phyloP scores from a whole-genome alignment of 768 basidiomycete species.

The Gautieria morchelliformis region DNA sequence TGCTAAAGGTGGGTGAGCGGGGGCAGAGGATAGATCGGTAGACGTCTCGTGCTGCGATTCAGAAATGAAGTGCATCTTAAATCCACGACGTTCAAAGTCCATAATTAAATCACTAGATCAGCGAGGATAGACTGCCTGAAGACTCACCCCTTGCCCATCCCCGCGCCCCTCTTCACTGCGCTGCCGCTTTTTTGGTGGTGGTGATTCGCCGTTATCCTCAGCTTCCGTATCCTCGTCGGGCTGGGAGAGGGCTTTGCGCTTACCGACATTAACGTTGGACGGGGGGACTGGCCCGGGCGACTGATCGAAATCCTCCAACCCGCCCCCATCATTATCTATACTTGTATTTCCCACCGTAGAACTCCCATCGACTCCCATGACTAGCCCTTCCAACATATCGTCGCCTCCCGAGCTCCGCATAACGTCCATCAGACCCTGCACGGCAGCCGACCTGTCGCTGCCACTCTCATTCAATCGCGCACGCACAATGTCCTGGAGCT shows the following conservation, averaged over 20 bases:
- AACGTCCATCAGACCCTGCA: conserved; percentile 7
- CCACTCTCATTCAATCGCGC: background rate
- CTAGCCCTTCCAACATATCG: background rate
- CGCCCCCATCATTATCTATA: background rate
- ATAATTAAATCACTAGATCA: background rate
- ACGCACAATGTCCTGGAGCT: conserved; percentile 1
- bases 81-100: too few relatives aligned
- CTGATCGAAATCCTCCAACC: background rate
- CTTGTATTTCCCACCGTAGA: background rate
- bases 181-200: background rate
- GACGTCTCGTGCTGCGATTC: background rate
- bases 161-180: background rate
- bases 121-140: background rate
- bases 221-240: background rate
- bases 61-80: too few relatives aligned
- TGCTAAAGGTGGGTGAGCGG: background rate
- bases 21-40: background rate
- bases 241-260: background rate
- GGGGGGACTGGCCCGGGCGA: background rate
- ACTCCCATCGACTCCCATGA: background rate
- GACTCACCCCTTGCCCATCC: background rate
- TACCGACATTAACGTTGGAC: background rate
- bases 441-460: conserved; percentile 1
- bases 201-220: background rate
- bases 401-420: background rate